Percentiles rank a stretch among this genome's conserved stretches.
phyloP scores from a whole-genome alignment of 768 basidiomycete species.

The Rhizopogon salebrosus region DNA sequence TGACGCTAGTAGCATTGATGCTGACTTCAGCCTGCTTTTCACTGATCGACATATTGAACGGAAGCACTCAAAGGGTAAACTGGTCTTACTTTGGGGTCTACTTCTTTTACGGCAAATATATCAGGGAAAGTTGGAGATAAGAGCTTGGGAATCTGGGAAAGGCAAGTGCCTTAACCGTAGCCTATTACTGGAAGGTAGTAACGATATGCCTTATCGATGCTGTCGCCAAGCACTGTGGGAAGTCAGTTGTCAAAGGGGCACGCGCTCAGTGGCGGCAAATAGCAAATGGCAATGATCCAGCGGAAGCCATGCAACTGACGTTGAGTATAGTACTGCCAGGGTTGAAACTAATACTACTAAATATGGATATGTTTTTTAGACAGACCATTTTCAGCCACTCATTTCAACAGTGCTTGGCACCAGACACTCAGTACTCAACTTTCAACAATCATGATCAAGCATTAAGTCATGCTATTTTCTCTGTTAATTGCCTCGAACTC shows the following conservation, averaged over 20 bases:
- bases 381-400: neutral
- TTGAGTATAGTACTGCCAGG: too few species aligned
- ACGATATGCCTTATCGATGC: conserved; percentile 14
- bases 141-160: neutral
- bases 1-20: conserved; percentile 8
- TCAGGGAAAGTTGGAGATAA: conserved; percentile 13
- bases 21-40: conserved; percentile 13
- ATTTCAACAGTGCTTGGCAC: too few species aligned
- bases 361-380: neutral
- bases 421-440: too few species aligned
- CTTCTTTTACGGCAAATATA: neutral
- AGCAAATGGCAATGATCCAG: neutral
- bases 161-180: too few species aligned
- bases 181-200: neutral
- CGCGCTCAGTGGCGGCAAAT: neutral
- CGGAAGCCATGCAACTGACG: too few species aligned
- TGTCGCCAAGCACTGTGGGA: neutral
- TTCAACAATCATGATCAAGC: too few species aligned
- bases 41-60: conserved; percentile 13
- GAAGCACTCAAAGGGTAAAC: neutral
- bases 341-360: too few species aligned
- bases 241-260: neutral
- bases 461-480: too few species aligned
- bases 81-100: conserved; percentile 1
- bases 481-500: too few species aligned